Base-by-base conservation (phyloP, 192 early-diverging fungal genomes). In the Coemansia sp. region DNA sequence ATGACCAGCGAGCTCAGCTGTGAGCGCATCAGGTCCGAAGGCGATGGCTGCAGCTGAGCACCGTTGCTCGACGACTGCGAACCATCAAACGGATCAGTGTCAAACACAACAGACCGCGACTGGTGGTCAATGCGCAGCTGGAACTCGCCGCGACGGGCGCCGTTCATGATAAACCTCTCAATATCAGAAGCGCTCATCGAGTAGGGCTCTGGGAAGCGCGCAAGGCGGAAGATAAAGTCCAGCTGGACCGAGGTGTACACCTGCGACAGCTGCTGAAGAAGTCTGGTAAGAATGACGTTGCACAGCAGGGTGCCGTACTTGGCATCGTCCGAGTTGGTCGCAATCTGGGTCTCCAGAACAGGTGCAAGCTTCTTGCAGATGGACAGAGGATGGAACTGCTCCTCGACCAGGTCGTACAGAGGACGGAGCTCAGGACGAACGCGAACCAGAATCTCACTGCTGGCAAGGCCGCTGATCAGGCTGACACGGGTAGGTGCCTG, bases 141-240 rank as follows among this genome's bases (percentile, higher is more conserved):
- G 68, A 99, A 86, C 75, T 99, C 97, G 31, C 95, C 95, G 76
- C 93, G 94, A 54, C 95, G 90, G 75, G 92, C 94, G 36, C 96
- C 97, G 82, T 95, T 91, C 94, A 98, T 96, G 65, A 99, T 93
- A 77, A 99, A 96, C 75, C 95, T 94, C 85, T 99, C 97, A 67
- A 99, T 95, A 7, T 85, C 87, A 32, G 91, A 87, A 11, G 93
- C 87, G 59, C 89, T 90, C 76, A 92, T 92, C 81, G 87, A 88
- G 85, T 91, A 92, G 16, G 90, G 92, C 29, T 84, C 86, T 17
- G 93, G 90, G 88, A 99, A 96, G 30, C 89, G 85, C 20, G 94
- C 91, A 40, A 99, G 84, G 30, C 92, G 80, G 36, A 96, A 85
- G 48, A 99, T 88, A 84, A 92, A 91, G 65, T 96, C 96, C 34